phyloP scores from a whole-genome alignment of 352 stramenopile species.

The Phytophthora europaea region DNA sequence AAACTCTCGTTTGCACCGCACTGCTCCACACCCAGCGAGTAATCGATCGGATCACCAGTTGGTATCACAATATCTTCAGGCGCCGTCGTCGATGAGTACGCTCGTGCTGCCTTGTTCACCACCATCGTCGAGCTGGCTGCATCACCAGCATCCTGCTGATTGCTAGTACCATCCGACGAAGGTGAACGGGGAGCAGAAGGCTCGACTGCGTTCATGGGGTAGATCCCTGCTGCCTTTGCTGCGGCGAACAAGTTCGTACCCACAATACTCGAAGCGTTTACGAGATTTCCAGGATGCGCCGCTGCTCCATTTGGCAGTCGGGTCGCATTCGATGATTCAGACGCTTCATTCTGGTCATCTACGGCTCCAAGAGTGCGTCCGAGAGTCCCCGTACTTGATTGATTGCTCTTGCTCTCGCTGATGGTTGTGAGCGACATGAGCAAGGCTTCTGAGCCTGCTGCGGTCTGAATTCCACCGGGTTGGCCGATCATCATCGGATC shows the following conservation, averaged over 20 bases:
- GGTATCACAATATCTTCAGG: conserved; percentile 82
- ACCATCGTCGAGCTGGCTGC: conserved; percentile 37
- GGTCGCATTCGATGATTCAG: conserved; percentile 29
- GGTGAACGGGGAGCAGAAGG: conserved; percentile 25
- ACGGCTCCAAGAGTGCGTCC: conserved; percentile 36
- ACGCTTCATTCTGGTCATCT: conserved; percentile 14
- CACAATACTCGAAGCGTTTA: conserved; percentile 53
- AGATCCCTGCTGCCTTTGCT: conserved; percentile 47
- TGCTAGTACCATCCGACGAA: conserved; percentile 31
- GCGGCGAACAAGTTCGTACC: conserved; percentile 49
- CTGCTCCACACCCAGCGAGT: conserved; percentile 82
- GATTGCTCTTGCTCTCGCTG: conserved; percentile 63
- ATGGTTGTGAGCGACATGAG: conserved; percentile 64
- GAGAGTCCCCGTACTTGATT: conserved; percentile 58
- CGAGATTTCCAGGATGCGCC: conserved; percentile 32
- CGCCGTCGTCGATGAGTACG: conserved; percentile 55
- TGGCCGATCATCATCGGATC: conserved; percentile 89
- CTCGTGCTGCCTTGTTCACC: conserved; percentile 47
- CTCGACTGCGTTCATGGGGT: conserved; percentile 36
- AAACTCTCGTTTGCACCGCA: conserved; percentile 84
- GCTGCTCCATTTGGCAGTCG: conserved; percentile 17
- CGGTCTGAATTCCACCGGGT: conserved; percentile 44
- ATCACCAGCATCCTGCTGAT: conserved; percentile 35
- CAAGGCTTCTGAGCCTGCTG: conserved; percentile 51
- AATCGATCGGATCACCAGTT: conserved; percentile 83